Evolutionary conservation across 2,329 filamentous ascomycete genomes (phyloP).

Genomic region (Akanthomyces uredinophilus): DNA sequence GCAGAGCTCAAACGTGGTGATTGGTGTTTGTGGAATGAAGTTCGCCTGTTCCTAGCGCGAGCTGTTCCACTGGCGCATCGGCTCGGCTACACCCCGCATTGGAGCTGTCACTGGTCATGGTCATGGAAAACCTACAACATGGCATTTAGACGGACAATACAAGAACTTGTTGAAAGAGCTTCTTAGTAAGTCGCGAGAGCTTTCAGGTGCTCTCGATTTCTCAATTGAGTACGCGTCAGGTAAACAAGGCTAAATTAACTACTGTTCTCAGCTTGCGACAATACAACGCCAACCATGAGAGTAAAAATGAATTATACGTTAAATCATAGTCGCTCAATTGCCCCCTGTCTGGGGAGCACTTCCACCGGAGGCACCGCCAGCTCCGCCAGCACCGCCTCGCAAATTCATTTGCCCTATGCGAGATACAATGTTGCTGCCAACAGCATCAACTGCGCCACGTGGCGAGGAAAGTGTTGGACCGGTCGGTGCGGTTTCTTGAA

Average conservation of each 20-base stretch:
- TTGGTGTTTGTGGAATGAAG: constrained; percentile 2
- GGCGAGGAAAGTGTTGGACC: constrained; percentile 80
- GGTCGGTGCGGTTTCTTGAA: constrained; percentile 76
- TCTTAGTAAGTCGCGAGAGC: too few relatives aligned
- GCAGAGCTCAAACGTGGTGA: background rate
- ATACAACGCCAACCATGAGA: background rate
- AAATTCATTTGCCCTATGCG: constrained; percentile 79
- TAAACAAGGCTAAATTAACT: background rate
- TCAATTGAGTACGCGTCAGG: background rate
- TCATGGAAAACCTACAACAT: background rate
- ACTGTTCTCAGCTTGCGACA: background rate
- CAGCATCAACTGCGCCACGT: constrained; percentile 85
- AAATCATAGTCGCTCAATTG: background rate
- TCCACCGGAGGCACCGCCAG: background rate
- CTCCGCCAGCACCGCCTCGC: constrained; percentile 35
- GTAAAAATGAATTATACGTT: background rate
- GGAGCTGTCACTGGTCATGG: background rate
- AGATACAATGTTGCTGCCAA: constrained; percentile 83
- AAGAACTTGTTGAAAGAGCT: too few relatives aligned
- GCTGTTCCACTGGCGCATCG: background rate
- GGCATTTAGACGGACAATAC: background rate
- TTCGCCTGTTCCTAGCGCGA: background rate
- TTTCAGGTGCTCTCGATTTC: background rate
- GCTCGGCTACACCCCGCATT: background rate
- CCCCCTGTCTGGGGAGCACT: background rate